These are phyloP conservation scores for Magnusiomyces magnusii DNA, from an alignment of 1,139 yeast genomes.

Conservation along the genomic window DNA sequence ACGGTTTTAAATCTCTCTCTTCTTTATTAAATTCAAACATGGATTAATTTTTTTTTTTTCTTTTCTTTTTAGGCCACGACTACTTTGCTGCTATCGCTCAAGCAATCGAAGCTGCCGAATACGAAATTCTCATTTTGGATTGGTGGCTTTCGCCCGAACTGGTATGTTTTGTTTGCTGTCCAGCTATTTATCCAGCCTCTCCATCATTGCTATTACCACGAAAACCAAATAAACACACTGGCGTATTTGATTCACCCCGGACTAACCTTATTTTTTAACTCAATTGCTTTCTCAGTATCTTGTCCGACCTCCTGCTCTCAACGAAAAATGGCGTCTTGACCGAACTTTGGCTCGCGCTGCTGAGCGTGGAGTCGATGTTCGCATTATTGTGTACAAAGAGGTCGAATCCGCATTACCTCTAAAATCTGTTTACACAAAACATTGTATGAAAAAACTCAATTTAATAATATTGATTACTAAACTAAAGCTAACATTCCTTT, in stretches of 20 bases:
- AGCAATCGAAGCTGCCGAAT: slow-evolving; percentile 57
- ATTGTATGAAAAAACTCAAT: slow-evolving; percentile 24
- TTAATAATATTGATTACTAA: not conserved
- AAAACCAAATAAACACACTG: not conserved
- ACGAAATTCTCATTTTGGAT: slow-evolving; percentile 54
- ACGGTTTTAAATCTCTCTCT: not conserved
- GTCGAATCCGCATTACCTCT: slow-evolving; percentile 55
- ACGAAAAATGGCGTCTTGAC: slow-evolving; percentile 56
- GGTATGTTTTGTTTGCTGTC: slow-evolving; percentile 5
- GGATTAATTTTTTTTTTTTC: not conserved
- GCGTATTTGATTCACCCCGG: not conserved
- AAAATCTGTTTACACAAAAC: slow-evolving; percentile 55
- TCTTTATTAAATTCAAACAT: not conserved
- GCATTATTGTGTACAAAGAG: slow-evolving; percentile 53
- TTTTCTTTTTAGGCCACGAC: slow-evolving; percentile 30
- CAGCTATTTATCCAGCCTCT: not conserved
- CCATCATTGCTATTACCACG: not conserved
- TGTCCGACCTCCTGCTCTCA: slow-evolving; percentile 56
- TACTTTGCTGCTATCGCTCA: slow-evolving; percentile 45
- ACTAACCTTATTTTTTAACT: not conserved
- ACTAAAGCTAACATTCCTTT: not conserved
- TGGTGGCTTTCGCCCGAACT: slow-evolving; percentile 64
- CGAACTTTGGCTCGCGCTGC: slow-evolving; percentile 53
- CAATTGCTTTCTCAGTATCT: slow-evolving; percentile 32
- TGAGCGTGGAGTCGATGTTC: slow-evolving; percentile 54